A percentile compares a stretch with the other conserved stretches of the same genome.
These are phyloP conservation scores for Candida maris DNA, from an alignment of 805 yeast genomes.

Conservation along the genomic window DNA sequence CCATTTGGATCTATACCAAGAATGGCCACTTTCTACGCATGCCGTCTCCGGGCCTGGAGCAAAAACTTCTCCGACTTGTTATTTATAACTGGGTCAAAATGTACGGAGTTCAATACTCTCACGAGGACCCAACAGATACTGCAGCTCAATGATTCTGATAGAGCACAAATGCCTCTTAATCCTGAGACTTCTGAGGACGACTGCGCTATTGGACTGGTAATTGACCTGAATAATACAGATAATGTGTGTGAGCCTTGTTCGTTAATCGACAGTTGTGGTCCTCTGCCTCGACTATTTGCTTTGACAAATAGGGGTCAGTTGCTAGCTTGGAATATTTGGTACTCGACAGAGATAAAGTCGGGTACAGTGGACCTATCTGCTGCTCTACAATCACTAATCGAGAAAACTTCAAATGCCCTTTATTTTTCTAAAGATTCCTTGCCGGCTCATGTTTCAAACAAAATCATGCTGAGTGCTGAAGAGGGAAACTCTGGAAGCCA, in stretches of 20 bases:
- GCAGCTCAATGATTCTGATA: conserved; percentile 63
- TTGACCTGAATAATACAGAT: conserved; percentile 51
- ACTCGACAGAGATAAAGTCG: conserved; percentile 46
- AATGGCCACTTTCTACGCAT: conserved; percentile 42
- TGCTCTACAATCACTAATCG: conserved; percentile 1
- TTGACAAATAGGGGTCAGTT: conserved; percentile 62
- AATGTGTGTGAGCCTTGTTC: conserved; percentile 50
- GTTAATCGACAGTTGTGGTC: conserved; percentile 53
- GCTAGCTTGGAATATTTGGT: conserved; percentile 62
- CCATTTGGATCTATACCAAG: conserved; percentile 52
- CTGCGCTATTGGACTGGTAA: conserved; percentile 63
- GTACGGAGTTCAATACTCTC: conserved; percentile 57
- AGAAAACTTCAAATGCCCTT: not conserved
- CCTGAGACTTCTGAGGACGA: conserved; percentile 64
- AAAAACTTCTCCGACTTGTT: conserved; percentile 30
- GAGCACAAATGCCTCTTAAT: conserved; percentile 72
- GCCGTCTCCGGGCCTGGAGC: conserved; percentile 40
- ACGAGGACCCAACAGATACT: conserved; percentile 36
- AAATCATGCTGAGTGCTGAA: too few relatives aligned
- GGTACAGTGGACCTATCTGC: conserved; percentile 21
- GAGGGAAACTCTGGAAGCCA: too few relatives aligned
- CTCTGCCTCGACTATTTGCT: conserved; percentile 64
- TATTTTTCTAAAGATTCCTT: too few relatives aligned
- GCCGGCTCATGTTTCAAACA: too few relatives aligned
- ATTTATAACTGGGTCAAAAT: conserved; percentile 56